A percentile compares a stretch with the other conserved stretches of the same genome.
Conservation (phyloP, 192 early-diverging fungal species). For the Chytriomyces sp. region DNA sequence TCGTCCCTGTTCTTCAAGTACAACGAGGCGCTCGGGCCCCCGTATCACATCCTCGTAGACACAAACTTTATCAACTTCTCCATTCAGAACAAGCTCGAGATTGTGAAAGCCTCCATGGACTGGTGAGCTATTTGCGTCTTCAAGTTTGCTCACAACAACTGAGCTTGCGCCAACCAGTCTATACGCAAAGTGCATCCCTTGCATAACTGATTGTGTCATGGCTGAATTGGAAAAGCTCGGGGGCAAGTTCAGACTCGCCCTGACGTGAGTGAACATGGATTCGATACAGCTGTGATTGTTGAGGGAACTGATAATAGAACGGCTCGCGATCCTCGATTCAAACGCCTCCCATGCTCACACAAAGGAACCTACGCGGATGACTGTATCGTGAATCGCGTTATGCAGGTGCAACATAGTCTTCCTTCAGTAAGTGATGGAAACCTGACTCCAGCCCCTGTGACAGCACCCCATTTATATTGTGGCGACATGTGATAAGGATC, state of each 20-base stretch:
- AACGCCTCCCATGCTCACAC: slow-evolving; percentile 92
- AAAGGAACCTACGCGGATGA: slow-evolving; percentile 99
- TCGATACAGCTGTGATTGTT: not conserved
- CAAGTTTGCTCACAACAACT: not conserved
- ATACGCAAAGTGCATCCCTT: slow-evolving; percentile 72
- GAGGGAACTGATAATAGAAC: slow-evolving; percentile 66
- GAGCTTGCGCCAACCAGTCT: too few species aligned
- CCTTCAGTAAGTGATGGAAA: slow-evolving; percentile 3
- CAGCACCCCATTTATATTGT: slow-evolving; percentile 98
- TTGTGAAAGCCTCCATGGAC: slow-evolving; percentile 98
- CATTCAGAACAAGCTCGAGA: slow-evolving; percentile 97
- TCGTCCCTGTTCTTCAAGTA: slow-evolving; percentile 97
- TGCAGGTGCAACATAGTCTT: slow-evolving; percentile 35
- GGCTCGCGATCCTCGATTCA: slow-evolving; percentile 97
- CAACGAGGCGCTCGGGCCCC: slow-evolving; percentile 92
- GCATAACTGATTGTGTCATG: slow-evolving; percentile 98
- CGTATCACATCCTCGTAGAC: slow-evolving; percentile 95
- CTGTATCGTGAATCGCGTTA: slow-evolving; percentile 90
- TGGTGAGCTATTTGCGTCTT: slow-evolving; percentile 86
- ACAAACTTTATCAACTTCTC: slow-evolving; percentile 99
- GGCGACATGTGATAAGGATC: slow-evolving; percentile 95
- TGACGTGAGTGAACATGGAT: slow-evolving; percentile 54
- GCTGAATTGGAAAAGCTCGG: slow-evolving; percentile 99
- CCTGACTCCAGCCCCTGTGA: not conserved
- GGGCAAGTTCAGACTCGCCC: slow-evolving; percentile 91